These are phyloP conservation scores for Microbotryomycetes sp. DNA, from an alignment of 1,284 basidiomycete genomes.

Conservation along the genomic window DNA sequence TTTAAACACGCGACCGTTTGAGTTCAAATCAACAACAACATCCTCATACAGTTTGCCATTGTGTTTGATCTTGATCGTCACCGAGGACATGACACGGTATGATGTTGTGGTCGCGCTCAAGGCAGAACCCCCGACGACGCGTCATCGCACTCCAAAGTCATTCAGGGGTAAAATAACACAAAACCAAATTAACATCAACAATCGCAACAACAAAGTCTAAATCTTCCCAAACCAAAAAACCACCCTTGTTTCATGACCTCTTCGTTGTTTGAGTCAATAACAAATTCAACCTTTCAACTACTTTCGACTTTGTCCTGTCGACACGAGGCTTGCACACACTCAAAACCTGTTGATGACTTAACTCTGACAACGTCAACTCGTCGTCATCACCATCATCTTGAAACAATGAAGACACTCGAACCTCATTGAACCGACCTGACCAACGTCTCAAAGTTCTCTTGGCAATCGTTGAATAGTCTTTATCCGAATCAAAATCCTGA, in stretches of 20 bases:
- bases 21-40: slow-evolving; percentile 44
- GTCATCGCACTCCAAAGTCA: neutral
- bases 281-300: neutral
- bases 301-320: neutral
- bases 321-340: neutral
- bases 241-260: neutral
- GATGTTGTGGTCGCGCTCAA: neutral
- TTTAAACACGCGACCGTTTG: slow-evolving; percentile 35
- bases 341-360: neutral
- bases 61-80: slow-evolving; percentile 75
- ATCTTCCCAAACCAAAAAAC: no score
- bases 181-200: no score
- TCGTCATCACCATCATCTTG: no score
- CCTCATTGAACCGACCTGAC: no score
- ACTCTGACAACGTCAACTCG: no score
- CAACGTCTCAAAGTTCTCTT: no score
- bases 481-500: no score
- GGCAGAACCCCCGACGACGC: neutral
- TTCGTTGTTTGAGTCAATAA: neutral
- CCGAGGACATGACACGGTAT: no score
- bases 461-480: no score
- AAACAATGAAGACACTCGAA: no score
- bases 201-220: no score
- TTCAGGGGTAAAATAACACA: no score
- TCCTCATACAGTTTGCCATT: slow-evolving; percentile 68